Base-by-base conservation (phyloP, 2,329 filamentous ascomycete genomes). In the Phialophora expanda region DNA sequence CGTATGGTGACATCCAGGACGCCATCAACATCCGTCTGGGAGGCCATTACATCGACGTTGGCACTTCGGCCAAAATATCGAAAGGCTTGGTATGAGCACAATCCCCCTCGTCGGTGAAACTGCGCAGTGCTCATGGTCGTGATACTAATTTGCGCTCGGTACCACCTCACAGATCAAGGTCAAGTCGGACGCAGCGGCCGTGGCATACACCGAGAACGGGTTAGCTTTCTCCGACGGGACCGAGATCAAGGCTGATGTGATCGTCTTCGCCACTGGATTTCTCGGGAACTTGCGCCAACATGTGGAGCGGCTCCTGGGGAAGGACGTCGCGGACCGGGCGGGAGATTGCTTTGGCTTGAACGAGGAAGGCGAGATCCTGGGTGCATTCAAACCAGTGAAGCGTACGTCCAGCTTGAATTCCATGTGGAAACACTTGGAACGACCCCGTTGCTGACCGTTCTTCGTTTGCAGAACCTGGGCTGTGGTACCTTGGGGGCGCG, bases 11-110 rank as follows among this genome's bases (percentile, higher is more conserved):
- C 73, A 67, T 78, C n/a, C 71, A 74, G 48, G 71, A 71, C 26
- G 76, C 79, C 58, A 74, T 82, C 41, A 77, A 75, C 61, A 76
- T 79, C 41, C 76, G 79, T 1, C 76, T 78, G 41, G 82, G 82
- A 4, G 80, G 82, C 1, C 81, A 83, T 68, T 83, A 82, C 66
- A 77, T 83, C 50, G 81, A 83, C 64, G 78, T 81, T 26, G 82
- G 82, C 1, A 76, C 76, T 1, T 79, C 75, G 2, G 73, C 74
- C 24, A 75, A 80, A 53, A 81, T 83, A 50, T 72, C 78, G 12
- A 73, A 79, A 5, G 79, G 80, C 34, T 44, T 14, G 69, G 70
- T 56, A 32, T 32, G 30, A 32, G 44, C 44, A n/a, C 44, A 20
- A 22, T 48, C 44, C 20, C 41, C 8, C 8, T 46, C 30, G 8